These are phyloP conservation scores for Solanum virginianum DNA, from an alignment of 257 asterid species.

Conservation along the genomic window DNA sequence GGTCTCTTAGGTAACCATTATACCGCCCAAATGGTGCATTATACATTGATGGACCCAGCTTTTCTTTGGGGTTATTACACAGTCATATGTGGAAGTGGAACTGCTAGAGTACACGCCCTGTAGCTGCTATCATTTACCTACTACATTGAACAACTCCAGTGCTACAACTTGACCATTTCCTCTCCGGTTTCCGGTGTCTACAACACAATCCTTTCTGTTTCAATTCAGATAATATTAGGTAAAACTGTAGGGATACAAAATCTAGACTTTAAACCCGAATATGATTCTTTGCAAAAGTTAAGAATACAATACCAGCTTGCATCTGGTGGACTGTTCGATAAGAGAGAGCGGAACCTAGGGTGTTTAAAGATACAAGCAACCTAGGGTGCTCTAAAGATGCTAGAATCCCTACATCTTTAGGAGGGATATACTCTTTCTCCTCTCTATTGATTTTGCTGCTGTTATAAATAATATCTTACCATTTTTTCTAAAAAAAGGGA, in stretches of 20 bases:
- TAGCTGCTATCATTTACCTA: not conserved
- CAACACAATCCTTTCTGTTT: not conserved
- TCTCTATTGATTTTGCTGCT: not conserved
- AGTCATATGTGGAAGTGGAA: not conserved
- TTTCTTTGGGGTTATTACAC: not conserved
- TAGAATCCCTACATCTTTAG: not conserved
- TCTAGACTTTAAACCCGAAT: not conserved
- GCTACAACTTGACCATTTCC: not conserved
- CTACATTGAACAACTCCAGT: not conserved
- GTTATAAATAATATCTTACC: not conserved
- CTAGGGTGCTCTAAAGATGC: not conserved
- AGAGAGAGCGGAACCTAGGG: not conserved
- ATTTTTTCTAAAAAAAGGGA: not conserved
- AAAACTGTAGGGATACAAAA: not conserved
- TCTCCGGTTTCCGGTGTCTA: not conserved
- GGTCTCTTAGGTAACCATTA: not conserved
- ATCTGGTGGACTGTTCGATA: not conserved
- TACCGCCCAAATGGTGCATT: not conserved
- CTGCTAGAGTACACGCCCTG: not conserved
- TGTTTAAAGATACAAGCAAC: not conserved
- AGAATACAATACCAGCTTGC: not conserved
- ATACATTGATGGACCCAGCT: not conserved
- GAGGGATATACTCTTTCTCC: not conserved
- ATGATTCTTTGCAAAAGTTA: not conserved
- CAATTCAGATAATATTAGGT: not conserved